Percentiles rank a stretch among this genome's conserved stretches.
Evolutionary conservation across 202 grass and related monocot species (phyloP).

Genomic region (Hordeum pubiflorum): DNA sequence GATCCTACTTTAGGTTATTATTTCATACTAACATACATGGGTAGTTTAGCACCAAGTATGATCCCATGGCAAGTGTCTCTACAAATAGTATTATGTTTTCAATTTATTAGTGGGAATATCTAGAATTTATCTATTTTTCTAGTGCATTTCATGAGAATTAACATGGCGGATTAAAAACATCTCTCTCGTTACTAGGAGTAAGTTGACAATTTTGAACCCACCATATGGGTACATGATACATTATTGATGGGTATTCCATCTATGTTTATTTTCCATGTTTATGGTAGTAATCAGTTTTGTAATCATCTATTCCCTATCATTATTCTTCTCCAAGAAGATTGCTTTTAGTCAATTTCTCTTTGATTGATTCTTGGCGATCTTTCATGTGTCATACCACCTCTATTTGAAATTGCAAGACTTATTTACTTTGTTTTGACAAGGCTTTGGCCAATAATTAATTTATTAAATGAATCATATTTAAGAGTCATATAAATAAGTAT

Average conservation of each 20-base stretch:
- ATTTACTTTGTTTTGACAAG: background rate
- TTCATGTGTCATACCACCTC: background rate
- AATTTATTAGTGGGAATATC: background rate
- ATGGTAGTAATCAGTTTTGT: background rate
- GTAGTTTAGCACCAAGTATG: background rate
- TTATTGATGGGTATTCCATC: background rate
- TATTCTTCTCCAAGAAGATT: background rate
- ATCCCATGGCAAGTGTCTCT: background rate
- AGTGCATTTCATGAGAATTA: background rate
- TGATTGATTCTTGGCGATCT: background rate
- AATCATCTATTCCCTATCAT: background rate
- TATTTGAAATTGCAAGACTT: background rate
- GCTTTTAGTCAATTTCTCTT: no score
- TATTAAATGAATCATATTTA: background rate
- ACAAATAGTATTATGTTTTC: background rate
- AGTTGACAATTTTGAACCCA: background rate
- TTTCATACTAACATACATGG: background rate
- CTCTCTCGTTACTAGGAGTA: background rate
- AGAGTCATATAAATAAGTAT: background rate
- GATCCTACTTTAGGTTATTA: background rate
- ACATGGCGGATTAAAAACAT: background rate
- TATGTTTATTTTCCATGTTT: background rate
- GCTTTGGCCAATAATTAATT: background rate
- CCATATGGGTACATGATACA: background rate
- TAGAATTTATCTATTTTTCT: background rate